Evolutionary conservation across 2,329 filamentous ascomycete species (phyloP).

Genomic region (Grosmannia penicillata): DNA sequence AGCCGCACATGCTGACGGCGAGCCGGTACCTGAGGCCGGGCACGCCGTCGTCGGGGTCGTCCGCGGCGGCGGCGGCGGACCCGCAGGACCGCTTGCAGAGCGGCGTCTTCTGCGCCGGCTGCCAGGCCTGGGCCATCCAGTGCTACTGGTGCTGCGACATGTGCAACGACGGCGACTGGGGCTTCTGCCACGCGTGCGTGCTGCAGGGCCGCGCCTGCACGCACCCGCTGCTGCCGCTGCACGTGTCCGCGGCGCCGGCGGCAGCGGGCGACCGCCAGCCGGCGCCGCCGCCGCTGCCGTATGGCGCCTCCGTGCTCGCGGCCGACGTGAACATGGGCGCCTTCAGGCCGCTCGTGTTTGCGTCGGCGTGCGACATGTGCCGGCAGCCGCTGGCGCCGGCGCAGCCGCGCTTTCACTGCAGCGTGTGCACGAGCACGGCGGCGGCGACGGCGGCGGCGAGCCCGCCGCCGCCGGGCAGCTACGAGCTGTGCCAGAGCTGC

Average conservation of each 20-base stretch:
- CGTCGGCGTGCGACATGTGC: constrained; percentile 67
- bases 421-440: constrained; percentile 46
- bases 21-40: constrained; percentile 40
- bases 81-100: constrained; percentile 54
- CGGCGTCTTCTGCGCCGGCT: constrained; percentile 74
- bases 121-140: constrained; percentile 57
- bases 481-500: constrained; percentile 70
- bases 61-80: constrained; percentile 45
- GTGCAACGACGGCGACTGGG: constrained; percentile 91
- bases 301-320: constrained; percentile 29
- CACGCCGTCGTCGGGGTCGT: constrained; percentile 17
- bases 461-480: constrained; percentile 50
- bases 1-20: constrained; percentile 42
- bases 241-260: constrained; percentile 9
- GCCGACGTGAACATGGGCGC: constrained; percentile 32
- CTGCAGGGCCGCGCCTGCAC: constrained; percentile 70
- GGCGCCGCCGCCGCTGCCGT: constrained; percentile 30
- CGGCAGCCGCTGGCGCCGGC: constrained; percentile 54
- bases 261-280: constrained; percentile 15
- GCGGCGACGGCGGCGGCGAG: constrained; percentile 25
- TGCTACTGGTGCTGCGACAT: constrained; percentile 81
- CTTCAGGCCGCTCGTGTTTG: constrained; percentile 58
- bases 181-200: constrained; percentile 79
- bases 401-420: constrained; percentile 66
- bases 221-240: constrained; percentile 63